Evolutionary conservation across 768 basidiomycete species (phyloP).

Genomic region (Auricularia cornea): DNA sequence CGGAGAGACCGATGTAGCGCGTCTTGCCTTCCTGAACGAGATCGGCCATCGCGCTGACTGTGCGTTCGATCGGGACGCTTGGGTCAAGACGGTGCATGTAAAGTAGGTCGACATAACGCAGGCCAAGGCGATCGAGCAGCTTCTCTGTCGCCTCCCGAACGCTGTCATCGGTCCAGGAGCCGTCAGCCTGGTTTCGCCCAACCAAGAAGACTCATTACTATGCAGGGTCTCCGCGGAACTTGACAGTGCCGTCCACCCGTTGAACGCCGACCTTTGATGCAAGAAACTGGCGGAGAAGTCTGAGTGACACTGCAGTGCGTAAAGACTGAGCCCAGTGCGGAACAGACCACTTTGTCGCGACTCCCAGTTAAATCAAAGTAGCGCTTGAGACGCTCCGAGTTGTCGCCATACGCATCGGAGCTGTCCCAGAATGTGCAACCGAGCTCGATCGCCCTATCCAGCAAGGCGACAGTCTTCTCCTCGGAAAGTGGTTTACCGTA

Average conservation of each 20-base stretch:
- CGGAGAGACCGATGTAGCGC: constrained; percentile 46
- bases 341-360: not conserved
- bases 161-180: not conserved
- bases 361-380: not conserved
- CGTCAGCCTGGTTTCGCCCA: too few species aligned
- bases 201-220: too few species aligned
- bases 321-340: too few species aligned
- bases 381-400: not conserved
- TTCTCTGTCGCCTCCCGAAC: not conserved
- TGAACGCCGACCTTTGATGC: not conserved
- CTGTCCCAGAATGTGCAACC: constrained; percentile 6
- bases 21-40: constrained; percentile 38
- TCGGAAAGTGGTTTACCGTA: not conserved
- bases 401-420: not conserved
- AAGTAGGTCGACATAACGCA: not conserved
- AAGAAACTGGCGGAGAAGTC: not conserved
- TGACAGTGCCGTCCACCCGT: too few species aligned
- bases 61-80: constrained; percentile 15
- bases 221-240: too few species aligned
- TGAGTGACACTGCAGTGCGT: not conserved
- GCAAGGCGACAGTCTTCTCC: constrained; percentile 9
- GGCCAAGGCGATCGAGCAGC: not conserved
- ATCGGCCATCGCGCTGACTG: constrained; percentile 10
- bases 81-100: constrained; percentile 14
- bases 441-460: constrained; percentile 1